Evolutionary conservation across 805 yeast genomes (phyloP).

Genomic region (Nakazawaea peltata): DNA sequence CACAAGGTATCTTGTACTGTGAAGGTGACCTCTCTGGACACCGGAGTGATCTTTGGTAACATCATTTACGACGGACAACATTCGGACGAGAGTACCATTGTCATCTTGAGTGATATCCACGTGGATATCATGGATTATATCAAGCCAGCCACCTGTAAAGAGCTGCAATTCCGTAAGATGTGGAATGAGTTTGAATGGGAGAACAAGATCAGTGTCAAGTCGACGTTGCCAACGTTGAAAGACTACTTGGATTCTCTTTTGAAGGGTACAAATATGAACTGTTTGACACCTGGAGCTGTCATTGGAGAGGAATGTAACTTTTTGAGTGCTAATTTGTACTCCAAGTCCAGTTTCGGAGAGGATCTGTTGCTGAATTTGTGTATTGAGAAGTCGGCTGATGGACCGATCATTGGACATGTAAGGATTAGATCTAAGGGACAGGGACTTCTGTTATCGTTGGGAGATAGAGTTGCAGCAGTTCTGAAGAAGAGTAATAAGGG

Average conservation of each 20-base stretch:
- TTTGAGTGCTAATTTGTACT: slow-evolving; percentile 88
- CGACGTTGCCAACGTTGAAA: slow-evolving; percentile 57
- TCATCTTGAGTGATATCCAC: slow-evolving; percentile 88
- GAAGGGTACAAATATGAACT: slow-evolving; percentile 86
- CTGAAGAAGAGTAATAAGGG: slow-evolving; percentile 48
- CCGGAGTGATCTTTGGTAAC: slow-evolving; percentile 97
- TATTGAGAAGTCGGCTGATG: slow-evolving; percentile 71
- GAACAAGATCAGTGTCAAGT: slow-evolving; percentile 86
- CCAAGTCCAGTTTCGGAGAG: slow-evolving; percentile 91
- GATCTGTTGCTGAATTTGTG: slow-evolving; percentile 95
- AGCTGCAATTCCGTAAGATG: slow-evolving; percentile 88
- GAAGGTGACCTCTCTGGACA: slow-evolving; percentile 94
- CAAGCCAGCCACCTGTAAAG: slow-evolving; percentile 88
- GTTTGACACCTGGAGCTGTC: slow-evolving; percentile 89
- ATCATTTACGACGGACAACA: slow-evolving; percentile 95
- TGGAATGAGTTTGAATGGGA: slow-evolving; percentile 99
- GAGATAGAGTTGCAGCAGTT: slow-evolving; percentile 86
- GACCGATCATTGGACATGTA: slow-evolving; percentile 85
- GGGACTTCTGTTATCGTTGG: slow-evolving; percentile 90
- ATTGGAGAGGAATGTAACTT: slow-evolving; percentile 85
- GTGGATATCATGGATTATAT: slow-evolving; percentile 97
- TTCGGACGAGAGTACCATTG: slow-evolving; percentile 82
- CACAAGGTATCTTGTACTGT: slow-evolving; percentile 82
- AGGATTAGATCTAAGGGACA: slow-evolving; percentile 97
- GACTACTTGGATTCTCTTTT: slow-evolving; percentile 71